phyloP scores from a whole-genome alignment of 352 stramenopile species.

The Pythium chondricola region DNA sequence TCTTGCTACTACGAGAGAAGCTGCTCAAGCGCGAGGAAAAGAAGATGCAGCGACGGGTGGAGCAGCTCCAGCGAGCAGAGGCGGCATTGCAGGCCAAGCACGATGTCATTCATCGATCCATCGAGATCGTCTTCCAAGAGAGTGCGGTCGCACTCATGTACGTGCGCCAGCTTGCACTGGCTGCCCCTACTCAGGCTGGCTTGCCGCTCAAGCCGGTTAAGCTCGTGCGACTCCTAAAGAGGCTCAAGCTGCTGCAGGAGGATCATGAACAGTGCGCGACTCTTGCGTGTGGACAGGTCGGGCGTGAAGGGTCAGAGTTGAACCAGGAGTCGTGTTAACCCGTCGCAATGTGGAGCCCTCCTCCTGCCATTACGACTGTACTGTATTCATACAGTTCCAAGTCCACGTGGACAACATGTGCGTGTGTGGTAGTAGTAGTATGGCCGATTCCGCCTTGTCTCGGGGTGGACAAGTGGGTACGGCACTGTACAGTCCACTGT shows the following conservation, averaged over 20 bases:
- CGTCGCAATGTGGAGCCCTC: no score
- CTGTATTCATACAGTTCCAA: no score
- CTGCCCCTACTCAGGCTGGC: neutral
- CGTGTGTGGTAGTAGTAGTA: no score
- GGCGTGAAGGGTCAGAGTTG: no score
- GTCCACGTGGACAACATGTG: no score
- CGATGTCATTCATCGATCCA: conserved; percentile 1
- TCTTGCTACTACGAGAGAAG: conserved; percentile 60
- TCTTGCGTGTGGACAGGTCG: no score
- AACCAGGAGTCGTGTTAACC: no score
- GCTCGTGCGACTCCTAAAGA: conserved; percentile 40
- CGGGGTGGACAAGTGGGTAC: no score
- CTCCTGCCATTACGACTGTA: no score
- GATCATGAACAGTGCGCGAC: no score
- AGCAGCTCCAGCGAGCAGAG: conserved; percentile 19
- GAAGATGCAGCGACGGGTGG: conserved; percentile 9
- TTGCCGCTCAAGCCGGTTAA: conserved; percentile 41
- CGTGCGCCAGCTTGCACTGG: conserved; percentile 32
- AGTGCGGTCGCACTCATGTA: conserved; percentile 41
- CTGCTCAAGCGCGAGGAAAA: conserved; percentile 50
- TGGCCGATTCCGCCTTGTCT: no score
- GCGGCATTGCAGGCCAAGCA: neutral
- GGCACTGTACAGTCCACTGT: no score
- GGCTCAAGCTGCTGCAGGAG: conserved; percentile 16
- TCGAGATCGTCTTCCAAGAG: conserved; percentile 39